Base-by-base conservation (phyloP, 805 yeast genomes). In the Saccharomycopsis malanga region DNA sequence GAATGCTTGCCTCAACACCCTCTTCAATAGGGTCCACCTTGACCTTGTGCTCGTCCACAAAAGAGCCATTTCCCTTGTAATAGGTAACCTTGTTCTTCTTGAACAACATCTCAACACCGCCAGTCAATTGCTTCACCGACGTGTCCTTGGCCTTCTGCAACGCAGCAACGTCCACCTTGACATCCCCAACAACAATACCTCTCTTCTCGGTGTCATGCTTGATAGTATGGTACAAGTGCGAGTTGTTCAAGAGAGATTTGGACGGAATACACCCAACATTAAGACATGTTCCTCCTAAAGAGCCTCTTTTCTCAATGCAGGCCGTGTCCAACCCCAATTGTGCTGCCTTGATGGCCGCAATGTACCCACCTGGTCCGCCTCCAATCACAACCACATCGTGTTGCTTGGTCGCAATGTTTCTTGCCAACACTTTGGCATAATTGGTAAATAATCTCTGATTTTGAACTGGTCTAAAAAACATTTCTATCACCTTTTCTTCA, bases 331-430 rank as follows among this genome's bases (percentile, higher is more conserved):
- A 76, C 36, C 97, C 97, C 52, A 89, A 74, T 73, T 93, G 99
- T 43, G 98, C 98, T 52, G 96, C 96, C 69, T 87, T 91, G 67
- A 93, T 93, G 61, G 99, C 98, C 47, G 97, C 98, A 59, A 93
- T 93, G 67, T 93, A 93, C 54, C 99, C 99, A 68, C 98, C 99
- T 57, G 99, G 99, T 50, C 99, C 99, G 60, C 97, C 98, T 58
- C 99, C 99, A 62, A 93, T 84, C 58, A 93, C 87, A 46, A 91
- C 95, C 46, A 93, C 78, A 61, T 93, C 98, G 64, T 87, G 93
- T 62, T 82, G 81, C 59, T 71, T 68, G 55, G 69, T 67, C 52
- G 72, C 27, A 15, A 51, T 38, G 44, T 42, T 39, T 45, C 54
- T 48, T 27, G 40, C 45, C 25, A 51, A 23, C 21, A 48, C 46